phyloP scores from a whole-genome alignment of 2,329 filamentous ascomycete species.

The Fusarium globosum region DNA sequence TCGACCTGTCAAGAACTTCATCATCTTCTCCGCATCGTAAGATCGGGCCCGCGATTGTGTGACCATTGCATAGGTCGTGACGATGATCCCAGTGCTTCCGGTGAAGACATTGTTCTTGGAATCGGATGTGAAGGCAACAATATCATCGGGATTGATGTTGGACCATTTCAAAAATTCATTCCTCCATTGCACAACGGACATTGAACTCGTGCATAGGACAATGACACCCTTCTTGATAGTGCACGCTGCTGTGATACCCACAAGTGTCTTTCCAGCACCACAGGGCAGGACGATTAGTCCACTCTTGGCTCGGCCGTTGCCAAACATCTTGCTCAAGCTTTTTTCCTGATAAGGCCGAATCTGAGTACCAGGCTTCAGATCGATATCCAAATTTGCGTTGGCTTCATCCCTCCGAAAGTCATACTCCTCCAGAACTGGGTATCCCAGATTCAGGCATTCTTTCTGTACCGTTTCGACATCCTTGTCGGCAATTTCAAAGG shows the following conservation, averaged over 20 bases:
- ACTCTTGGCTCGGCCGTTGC: slow-evolving; percentile 95
- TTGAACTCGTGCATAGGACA: slow-evolving; percentile 94
- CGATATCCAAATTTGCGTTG: slow-evolving; percentile 93
- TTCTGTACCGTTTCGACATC: slow-evolving; percentile 89
- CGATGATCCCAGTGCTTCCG: slow-evolving; percentile 92
- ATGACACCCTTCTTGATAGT: slow-evolving; percentile 98
- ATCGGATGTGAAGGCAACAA: slow-evolving; percentile 94
- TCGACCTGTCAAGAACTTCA: slow-evolving; percentile 87
- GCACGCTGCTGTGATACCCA: slow-evolving; percentile 97
- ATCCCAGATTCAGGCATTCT: slow-evolving; percentile 85
- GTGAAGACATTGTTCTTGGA: slow-evolving; percentile 84
- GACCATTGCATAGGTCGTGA: slow-evolving; percentile 99
- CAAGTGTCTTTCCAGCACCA: slow-evolving; percentile 95
- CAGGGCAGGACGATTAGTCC: slow-evolving; percentile 97
- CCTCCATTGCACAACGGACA: slow-evolving; percentile 98
- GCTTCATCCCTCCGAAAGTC: slow-evolving; percentile 92
- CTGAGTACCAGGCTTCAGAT: slow-evolving; percentile 86
- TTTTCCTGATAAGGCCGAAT: slow-evolving; percentile 98
- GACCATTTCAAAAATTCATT: slow-evolving; percentile 99
- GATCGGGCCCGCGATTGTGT: slow-evolving; percentile 88
- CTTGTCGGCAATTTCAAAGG: slow-evolving; percentile 88
- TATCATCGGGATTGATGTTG: slow-evolving; percentile 90
- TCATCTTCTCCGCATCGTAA: slow-evolving; percentile 95
- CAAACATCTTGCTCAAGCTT: slow-evolving; percentile 98
- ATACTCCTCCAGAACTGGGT: slow-evolving; percentile 94